phyloP scores from a whole-genome alignment of 2,329 filamentous ascomycete species.

The Pseudogymnoascus verrucosus region DNA sequence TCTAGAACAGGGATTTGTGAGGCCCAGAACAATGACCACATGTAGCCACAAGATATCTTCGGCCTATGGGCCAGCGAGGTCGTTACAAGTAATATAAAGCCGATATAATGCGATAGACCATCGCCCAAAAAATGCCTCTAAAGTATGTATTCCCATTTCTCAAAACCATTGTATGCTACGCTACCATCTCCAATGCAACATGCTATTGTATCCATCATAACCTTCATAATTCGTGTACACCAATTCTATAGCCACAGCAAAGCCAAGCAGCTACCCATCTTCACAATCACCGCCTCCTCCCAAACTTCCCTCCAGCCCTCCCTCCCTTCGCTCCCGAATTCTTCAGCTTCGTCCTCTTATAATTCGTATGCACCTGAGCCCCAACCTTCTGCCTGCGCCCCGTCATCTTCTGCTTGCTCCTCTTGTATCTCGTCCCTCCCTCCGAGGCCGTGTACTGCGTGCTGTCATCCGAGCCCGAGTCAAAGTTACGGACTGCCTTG shows the following conservation, averaged over 20 bases:
- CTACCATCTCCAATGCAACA: background rate
- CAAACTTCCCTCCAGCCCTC: constrained; percentile 50
- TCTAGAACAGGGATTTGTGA: constrained; percentile 5
- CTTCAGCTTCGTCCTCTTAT: constrained; percentile 55
- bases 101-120: background rate
- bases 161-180: background rate
- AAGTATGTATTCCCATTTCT: background rate
- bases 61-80: background rate
- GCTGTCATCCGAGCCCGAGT: constrained; percentile 20
- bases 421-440: constrained; percentile 27
- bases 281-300: constrained; percentile 36
- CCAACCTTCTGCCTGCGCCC: constrained; percentile 46
- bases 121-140: background rate
- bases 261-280: background rate
- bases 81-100: background rate
- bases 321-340: constrained; percentile 57
- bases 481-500: constrained; percentile 24
- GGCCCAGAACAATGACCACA: background rate
- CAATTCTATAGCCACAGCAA: background rate
- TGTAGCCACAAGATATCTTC: background rate
- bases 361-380: constrained; percentile 57
- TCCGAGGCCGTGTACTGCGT: constrained; percentile 29
- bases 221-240: background rate
- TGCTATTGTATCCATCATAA: background rate
- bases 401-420: constrained; percentile 22